A percentile compares a stretch with the other conserved stretches of the same genome.
phyloP scores from a whole-genome alignment of 176 grass and related monocot genomes.

The Zoysia japonica region DNA sequence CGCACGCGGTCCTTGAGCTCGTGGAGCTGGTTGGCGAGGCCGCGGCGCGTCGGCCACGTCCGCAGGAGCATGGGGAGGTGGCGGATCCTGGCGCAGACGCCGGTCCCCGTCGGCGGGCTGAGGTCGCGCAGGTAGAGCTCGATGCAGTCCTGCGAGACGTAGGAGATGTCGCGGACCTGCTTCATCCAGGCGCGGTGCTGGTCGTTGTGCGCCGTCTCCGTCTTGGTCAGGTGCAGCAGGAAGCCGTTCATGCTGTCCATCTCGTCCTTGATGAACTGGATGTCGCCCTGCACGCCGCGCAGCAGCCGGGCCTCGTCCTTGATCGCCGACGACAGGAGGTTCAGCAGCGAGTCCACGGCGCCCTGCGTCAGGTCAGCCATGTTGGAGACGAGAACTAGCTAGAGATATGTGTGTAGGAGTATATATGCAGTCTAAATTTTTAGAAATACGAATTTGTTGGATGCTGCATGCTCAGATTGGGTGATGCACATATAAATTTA shows the following conservation, averaged over 20 bases:
- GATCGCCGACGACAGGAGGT: background rate
- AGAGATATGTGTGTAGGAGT: too few species aligned
- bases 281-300: background rate
- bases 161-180: conserved; percentile 36
- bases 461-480: too few species aligned
- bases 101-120: rapidly evolving
- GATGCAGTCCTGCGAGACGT: conserved; percentile 37
- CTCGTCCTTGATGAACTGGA: conserved; percentile 6
- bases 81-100: rapidly evolving
- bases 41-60: background rate
- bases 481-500: background rate
- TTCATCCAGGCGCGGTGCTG: conserved; percentile 49
- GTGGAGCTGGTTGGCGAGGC: background rate
- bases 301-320: background rate
- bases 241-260: background rate
- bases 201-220: conserved; percentile 25
- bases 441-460: too few species aligned
- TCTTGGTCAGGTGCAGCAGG: background rate
- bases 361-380: background rate
- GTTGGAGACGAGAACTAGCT: too few species aligned
- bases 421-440: too few species aligned
- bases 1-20: background rate
- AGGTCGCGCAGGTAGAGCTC: background rate
- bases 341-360: background rate
- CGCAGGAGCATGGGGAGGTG: rapidly evolving